A percentile compares a stretch with the other conserved stretches of the same genome.
Evolutionary conservation across 352 stramenopile species (phyloP).

Genomic region (Pythium sukuiense): DNA sequence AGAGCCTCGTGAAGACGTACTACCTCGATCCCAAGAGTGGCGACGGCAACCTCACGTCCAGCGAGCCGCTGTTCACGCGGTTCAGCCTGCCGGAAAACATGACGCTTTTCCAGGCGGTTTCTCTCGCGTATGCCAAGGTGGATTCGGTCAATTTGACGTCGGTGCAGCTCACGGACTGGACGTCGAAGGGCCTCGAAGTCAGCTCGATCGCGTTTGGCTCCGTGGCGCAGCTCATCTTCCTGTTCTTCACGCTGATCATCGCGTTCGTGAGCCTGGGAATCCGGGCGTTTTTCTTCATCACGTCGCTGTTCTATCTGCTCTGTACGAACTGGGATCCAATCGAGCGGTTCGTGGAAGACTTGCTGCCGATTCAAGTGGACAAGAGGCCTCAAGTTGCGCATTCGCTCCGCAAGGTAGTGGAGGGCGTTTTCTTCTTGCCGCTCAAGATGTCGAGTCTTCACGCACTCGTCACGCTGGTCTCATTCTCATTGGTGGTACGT

Average conservation of each 20-base stretch:
- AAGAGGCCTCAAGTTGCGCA: slow-evolving; percentile 70
- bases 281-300: slow-evolving; percentile 87
- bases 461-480: slow-evolving; percentile 86
- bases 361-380: slow-evolving; percentile 72
- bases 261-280: slow-evolving; percentile 86
- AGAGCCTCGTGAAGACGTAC: slow-evolving; percentile 81
- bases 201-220: slow-evolving; percentile 82
- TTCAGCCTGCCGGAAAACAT: slow-evolving; percentile 78
- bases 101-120: slow-evolving; percentile 73
- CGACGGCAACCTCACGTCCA: slow-evolving; percentile 52
- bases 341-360: slow-evolving; percentile 77
- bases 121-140: slow-evolving; percentile 81
- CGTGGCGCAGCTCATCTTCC: slow-evolving; percentile 76
- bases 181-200: slow-evolving; percentile 79
- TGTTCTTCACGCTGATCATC: slow-evolving; percentile 76
- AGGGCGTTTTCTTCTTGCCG: slow-evolving; percentile 86
- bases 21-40: slow-evolving; percentile 70
- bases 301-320: slow-evolving; percentile 84
- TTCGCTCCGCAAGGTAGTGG: slow-evolving; percentile 78
- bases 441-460: slow-evolving; percentile 90
- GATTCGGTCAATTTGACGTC: slow-evolving; percentile 85
- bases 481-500: slow-evolving; percentile 80
- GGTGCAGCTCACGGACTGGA: slow-evolving; percentile 85
- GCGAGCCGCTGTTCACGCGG: slow-evolving; percentile 47
- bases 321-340: slow-evolving; percentile 88